Evolutionary conservation across 768 basidiomycete genomes (phyloP).

Genomic region (Cystoderma amianthinum): DNA sequence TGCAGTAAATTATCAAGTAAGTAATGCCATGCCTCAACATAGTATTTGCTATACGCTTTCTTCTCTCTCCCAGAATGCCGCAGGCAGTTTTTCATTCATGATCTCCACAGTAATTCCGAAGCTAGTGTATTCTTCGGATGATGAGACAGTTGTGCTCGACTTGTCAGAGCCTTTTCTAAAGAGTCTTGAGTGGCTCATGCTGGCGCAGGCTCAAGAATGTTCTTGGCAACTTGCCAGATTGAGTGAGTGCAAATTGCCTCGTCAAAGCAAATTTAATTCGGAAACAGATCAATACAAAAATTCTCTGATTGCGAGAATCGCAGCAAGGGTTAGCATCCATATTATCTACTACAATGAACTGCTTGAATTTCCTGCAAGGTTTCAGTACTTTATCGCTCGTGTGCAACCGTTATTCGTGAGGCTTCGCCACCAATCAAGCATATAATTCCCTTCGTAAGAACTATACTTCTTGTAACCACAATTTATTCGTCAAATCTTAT

Average conservation of each 20-base stretch:
- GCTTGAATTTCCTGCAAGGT: conserved; percentile 27
- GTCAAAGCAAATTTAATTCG: conserved; percentile 8
- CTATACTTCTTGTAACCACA: conserved; percentile 11
- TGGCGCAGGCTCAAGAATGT: conserved; percentile 95
- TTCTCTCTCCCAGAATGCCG: conserved; percentile 42
- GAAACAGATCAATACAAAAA: conserved; percentile 65
- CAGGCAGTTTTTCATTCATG: conserved; percentile 66
- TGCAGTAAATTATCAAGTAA: conserved; percentile 62
- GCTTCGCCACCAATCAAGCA: conserved; percentile 36
- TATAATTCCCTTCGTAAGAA: conserved; percentile 54
- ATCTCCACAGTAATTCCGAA: conserved; percentile 45
- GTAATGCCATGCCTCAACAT: background rate
- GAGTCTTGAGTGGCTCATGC: conserved; percentile 68
- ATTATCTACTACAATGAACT: background rate
- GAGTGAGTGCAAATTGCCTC: conserved; percentile 37
- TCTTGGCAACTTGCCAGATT: conserved; percentile 90
- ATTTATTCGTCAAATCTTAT: background rate
- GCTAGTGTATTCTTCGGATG: conserved; percentile 36
- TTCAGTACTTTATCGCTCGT: conserved; percentile 56
- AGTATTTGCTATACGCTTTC: background rate
- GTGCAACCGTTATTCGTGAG: conserved; percentile 35
- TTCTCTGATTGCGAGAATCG: conserved; percentile 75
- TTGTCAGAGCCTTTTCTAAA: conserved; percentile 54
- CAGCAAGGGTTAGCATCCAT: conserved; percentile 47
- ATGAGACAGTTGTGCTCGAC: conserved; percentile 58